These are phyloP conservation scores for Puccinia hordei DNA, from an alignment of 1,284 basidiomycete species.

Conservation along the genomic window DNA sequence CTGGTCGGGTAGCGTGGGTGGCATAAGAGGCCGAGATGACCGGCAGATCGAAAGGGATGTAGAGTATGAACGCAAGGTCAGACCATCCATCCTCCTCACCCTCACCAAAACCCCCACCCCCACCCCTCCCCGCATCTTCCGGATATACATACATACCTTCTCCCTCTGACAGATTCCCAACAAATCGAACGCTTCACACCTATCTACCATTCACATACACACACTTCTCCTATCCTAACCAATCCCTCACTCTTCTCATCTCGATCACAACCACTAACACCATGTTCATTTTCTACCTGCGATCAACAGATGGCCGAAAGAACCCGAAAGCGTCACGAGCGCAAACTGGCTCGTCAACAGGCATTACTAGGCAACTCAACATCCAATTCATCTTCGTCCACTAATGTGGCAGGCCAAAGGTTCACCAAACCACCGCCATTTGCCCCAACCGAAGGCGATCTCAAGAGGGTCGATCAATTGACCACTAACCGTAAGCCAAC, in stretches of 20 bases:
- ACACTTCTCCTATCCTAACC: no score
- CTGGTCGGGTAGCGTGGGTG: conserved; percentile 38
- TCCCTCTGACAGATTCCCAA: conserved; percentile 9
- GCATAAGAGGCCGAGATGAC: conserved; percentile 46
- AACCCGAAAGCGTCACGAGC: conserved; percentile 27
- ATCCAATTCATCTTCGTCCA: not conserved
- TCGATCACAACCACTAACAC: not conserved
- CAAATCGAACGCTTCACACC: not conserved
- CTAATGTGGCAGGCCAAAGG: not conserved
- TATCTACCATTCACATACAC: not conserved
- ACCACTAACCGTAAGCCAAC: not conserved
- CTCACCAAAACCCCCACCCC: not conserved
- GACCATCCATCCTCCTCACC: not conserved
- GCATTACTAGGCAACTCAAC: not conserved
- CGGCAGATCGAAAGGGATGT: conserved; percentile 45
- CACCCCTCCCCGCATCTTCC: not conserved
- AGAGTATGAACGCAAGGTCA: conserved; percentile 45
- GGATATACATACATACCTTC: not conserved
- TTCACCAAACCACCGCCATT: not conserved
- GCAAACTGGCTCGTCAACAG: conserved; percentile 36
- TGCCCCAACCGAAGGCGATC: conserved; percentile 7
- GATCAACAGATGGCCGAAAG: conserved; percentile 45
- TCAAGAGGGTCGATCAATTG: not conserved
- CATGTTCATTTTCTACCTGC: not conserved
- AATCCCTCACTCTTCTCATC: not conserved